Percentiles rank a stretch among this genome's conserved stretches.
These are phyloP conservation scores for Fraxinus dipetala DNA, from an alignment of 305 asterid genomes.

Conservation along the genomic window DNA sequence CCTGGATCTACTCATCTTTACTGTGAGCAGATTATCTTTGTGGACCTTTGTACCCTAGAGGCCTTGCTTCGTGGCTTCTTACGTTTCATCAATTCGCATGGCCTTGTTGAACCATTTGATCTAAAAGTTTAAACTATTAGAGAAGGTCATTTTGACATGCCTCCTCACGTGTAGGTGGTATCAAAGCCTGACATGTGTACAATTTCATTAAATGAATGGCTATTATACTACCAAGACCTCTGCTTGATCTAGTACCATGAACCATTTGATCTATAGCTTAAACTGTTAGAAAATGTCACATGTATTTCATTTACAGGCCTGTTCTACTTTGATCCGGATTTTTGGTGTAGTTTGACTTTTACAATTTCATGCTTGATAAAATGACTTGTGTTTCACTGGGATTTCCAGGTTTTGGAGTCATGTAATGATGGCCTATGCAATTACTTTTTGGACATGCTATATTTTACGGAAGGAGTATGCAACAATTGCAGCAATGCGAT, in stretches of 20 bases:
- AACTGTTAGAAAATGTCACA: background rate
- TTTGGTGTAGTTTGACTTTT: conserved; percentile 1
- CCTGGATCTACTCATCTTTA: background rate
- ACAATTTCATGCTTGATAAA: conserved; percentile 12
- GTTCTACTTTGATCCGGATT: background rate
- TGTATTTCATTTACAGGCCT: background rate
- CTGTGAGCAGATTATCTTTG: background rate
- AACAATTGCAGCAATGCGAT: conserved; percentile 72
- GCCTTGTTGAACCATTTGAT: background rate
- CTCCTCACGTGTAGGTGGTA: background rate
- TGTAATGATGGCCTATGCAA: conserved; percentile 79
- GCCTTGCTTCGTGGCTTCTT: background rate
- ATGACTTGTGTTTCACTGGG: conserved; percentile 18
- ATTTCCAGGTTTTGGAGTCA: conserved; percentile 89
- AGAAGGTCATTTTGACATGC: background rate
- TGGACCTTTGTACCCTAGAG: background rate
- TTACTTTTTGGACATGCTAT: conserved; percentile 89
- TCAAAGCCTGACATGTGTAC: background rate
- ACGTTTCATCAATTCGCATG: background rate
- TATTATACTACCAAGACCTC: background rate
- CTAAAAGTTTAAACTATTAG: background rate
- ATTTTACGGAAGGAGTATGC: conserved; percentile 72
- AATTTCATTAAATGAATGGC: background rate
- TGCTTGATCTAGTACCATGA: background rate
- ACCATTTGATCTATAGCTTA: background rate